Evolutionary conservation across 306 rosid species (phyloP), one percentile per base, ranked within the genome.

Genomic region (Trifolium repens): DNA sequence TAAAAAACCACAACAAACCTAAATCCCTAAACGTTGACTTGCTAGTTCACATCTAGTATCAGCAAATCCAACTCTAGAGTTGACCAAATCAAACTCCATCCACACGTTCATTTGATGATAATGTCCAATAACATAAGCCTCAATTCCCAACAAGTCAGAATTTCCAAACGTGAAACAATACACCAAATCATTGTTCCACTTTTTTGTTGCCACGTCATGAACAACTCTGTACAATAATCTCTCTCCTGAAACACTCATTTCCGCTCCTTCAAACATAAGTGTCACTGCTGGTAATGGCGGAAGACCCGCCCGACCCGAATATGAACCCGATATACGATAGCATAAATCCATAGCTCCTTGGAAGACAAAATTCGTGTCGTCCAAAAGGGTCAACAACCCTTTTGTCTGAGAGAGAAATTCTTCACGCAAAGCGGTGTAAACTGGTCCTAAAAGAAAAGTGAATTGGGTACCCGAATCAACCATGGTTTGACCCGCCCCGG

Each of bases 401-500:
- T 42, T 89, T 4, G 91, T 91, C 11, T 93, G 96, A 1, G 37
- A 44, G 2, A 72, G 6, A 55, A 86, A 93, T 79, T 93, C 96
- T 71, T 84, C 81, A 66, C 15, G 84, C 5, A 93, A 40, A 1
- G 93, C 91, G 0, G 91, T 72, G 89, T 91, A 93, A 46, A 87
- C 98, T 65, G 96, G 81, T 3, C 96, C 96, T 5, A 91, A 90
- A 2, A 93, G 92, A 47, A 93, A 86, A 3, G 93, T 91, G 77
- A 93, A 93, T 78, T 91, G 96, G 0, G 97, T 91, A 0, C 98
- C 98, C 11, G 96, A 93, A 68, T 93, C 98, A 4, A 93, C 96
- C 88, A 91, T 93, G 4, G 98, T 89, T 49, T 93, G 98, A 14
- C 98, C 96, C 37, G 98, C 96, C 17, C 96, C 96, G 34, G 96